Evolutionary conservation across 139 green algal genomes (phyloP), one percentile per base, ranked within the genome.

Genomic region (Desmodesmus armatus): DNA sequence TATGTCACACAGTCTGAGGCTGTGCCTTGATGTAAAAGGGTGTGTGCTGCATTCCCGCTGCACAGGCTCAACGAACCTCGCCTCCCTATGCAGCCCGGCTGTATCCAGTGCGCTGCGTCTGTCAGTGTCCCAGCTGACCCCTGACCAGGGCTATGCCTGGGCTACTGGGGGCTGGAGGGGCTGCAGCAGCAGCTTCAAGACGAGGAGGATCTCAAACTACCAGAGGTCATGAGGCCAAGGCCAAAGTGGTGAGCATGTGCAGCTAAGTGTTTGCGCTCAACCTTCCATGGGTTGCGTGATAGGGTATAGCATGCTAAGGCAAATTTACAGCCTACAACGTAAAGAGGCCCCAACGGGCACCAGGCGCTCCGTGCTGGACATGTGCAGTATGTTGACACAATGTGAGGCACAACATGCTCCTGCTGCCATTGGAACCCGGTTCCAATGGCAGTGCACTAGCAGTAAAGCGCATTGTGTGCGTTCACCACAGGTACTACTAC

Each of bases 401-500:
- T n/a, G 31, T 2, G 13, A 25, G n/a, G 35, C 3, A 51, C 9
- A 44, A 19, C 53, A 31, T 55, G 37, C 63, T 77, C n/a, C 11
- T 79, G 71, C 43, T 60, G 71, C n/a, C 44, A 11, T 60, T n/a
- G n/a, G n/a, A n/a, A n/a, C n/a, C n/a, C n/a, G n/a, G n/a, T n/a
- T n/a, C n/a, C n/a, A n/a, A n/a, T n/a, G n/a, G n/a, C n/a, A n/a
- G n/a, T n/a, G n/a, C n/a, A n/a, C n/a, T n/a, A n/a, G n/a, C n/a
- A n/a, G n/a, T n/a, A n/a, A n/a, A n/a, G n/a, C n/a, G n/a, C n/a
- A n/a, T n/a, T n/a, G n/a, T n/a, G n/a, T n/a, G n/a, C 51, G 17
- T 62, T 62, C 51, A 27, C 51, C n/a, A n/a, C 72, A 81, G 74
- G 74, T 81, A 70, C 51, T 81, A 81, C 74, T 81, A 81, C 74